phyloP scores from a whole-genome alignment of 106 monocot species.

The Allium fistulosum region DNA sequence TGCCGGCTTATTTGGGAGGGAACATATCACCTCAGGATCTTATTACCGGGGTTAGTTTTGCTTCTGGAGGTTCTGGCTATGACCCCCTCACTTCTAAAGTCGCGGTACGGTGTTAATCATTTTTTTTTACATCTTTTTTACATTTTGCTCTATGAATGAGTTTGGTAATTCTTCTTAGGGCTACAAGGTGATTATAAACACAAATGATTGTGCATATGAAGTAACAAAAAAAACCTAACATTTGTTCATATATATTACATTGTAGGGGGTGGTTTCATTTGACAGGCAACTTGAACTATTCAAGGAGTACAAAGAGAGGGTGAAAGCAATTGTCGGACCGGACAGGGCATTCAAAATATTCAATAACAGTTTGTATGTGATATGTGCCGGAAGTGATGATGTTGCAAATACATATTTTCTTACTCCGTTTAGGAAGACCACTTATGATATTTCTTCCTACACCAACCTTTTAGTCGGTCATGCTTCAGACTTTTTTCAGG shows the following conservation, averaged over 20 bases:
- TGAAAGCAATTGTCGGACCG: slow-evolving; percentile 32
- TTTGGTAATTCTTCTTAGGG: too few relatives aligned
- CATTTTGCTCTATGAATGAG: too few relatives aligned
- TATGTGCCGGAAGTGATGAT: slow-evolving; percentile 49
- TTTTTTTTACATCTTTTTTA: background rate
- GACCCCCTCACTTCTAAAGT: slow-evolving; percentile 63
- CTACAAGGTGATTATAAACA: too few relatives aligned
- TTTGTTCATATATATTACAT: background rate
- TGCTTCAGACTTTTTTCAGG: slow-evolving; percentile 35
- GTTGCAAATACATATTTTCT: slow-evolving; percentile 45
- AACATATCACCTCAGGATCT: slow-evolving; percentile 46
- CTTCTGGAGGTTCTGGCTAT: slow-evolving; percentile 67
- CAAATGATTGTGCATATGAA: too few relatives aligned
- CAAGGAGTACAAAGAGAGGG: slow-evolving; percentile 39
- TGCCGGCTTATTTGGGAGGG: slow-evolving; percentile 62
- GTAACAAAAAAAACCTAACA: background rate
- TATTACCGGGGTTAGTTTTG: slow-evolving; percentile 85
- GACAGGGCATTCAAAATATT: slow-evolving; percentile 27
- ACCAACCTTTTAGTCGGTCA: slow-evolving; percentile 21
- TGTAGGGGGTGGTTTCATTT: slow-evolving; percentile 33
- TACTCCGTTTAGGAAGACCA: slow-evolving; percentile 12
- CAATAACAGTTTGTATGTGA: slow-evolving; percentile 23
- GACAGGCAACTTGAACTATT: slow-evolving; percentile 21
- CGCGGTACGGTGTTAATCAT: slow-evolving; percentile 21
- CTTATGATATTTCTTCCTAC: slow-evolving; percentile 45